Conservation (phyloP, 2,329 filamentous ascomycete species). For the Pyrenochaeta sp. region DNA sequence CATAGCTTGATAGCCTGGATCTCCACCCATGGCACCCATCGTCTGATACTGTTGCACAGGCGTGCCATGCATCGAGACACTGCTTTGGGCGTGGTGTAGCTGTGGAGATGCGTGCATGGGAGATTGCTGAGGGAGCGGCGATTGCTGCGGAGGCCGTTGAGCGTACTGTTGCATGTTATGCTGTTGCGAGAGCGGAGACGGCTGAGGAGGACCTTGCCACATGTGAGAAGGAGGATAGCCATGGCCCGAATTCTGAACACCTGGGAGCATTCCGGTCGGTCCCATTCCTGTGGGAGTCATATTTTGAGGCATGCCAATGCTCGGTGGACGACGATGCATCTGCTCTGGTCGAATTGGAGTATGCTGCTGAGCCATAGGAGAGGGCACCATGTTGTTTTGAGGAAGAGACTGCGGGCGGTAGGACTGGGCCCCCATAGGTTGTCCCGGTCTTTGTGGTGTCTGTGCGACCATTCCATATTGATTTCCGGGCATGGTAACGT, state of each 20-base stretch:
- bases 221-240: conserved; percentile 57
- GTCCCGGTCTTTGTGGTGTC: conserved; percentile 64
- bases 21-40: conserved; percentile 56
- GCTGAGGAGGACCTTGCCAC: conserved; percentile 60
- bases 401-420: conserved; percentile 77
- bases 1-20: conserved; percentile 55
- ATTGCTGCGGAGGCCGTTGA: conserved; percentile 53
- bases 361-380: conserved; percentile 75
- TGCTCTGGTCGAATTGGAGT: conserved; percentile 67
- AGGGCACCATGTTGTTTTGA: conserved; percentile 75
- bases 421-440: conserved; percentile 69
- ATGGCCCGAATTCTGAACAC: conserved; percentile 55
- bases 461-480: conserved; percentile 67
- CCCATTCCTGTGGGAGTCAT: conserved; percentile 47
- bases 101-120: conserved; percentile 60
- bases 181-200: conserved; percentile 58
- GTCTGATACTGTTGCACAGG: conserved; percentile 56
- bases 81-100: conserved; percentile 56
- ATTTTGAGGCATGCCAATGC: conserved; percentile 53
- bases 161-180: conserved; percentile 57
- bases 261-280: conserved; percentile 47
- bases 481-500: conserved; percentile 62
- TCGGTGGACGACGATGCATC: conserved; percentile 73
- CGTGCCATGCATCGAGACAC: conserved; percentile 52
- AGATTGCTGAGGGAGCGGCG: conserved; percentile 57